Conservation (phyloP, 2,329 filamentous ascomycete genomes). For the Didymella keratinophila region DNA sequence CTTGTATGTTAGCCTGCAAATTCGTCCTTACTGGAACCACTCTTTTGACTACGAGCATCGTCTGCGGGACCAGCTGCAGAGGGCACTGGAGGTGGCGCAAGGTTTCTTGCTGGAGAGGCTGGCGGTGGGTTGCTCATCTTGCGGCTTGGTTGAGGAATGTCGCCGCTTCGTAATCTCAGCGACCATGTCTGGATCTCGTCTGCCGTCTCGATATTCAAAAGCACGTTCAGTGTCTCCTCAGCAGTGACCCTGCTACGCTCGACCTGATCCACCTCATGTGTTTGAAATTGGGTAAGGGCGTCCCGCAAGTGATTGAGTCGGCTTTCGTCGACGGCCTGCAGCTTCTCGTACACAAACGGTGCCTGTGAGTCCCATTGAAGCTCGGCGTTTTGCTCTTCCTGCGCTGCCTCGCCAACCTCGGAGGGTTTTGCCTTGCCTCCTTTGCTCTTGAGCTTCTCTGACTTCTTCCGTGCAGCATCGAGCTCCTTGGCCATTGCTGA, state of each 20-base stretch:
- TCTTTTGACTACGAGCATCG: constrained; percentile 64
- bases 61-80: constrained; percentile 53
- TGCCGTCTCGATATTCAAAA: constrained; percentile 85
- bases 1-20: too few species aligned
- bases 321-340: constrained; percentile 89
- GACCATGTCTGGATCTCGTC: constrained; percentile 84
- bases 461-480: constrained; percentile 81
- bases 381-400: constrained; percentile 77
- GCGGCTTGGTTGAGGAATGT: constrained; percentile 41
- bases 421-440: constrained; percentile 76
- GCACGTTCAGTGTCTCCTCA: constrained; percentile 79
- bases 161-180: constrained; percentile 53
- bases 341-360: constrained; percentile 90
- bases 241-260: constrained; percentile 77
- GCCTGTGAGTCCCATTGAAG: constrained; percentile 94
- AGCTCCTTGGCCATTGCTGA: constrained; percentile 82
- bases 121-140: constrained; percentile 42
- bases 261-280: constrained; percentile 87
- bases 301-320: constrained; percentile 90
- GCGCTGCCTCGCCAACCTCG: constrained; percentile 77
- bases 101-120: constrained; percentile 42
- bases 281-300: constrained; percentile 89
- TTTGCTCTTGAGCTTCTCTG: constrained; percentile 84
- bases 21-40: constrained; percentile 34
- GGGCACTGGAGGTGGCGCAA: constrained; percentile 46